Evolutionary conservation across 352 stramenopile species (phyloP).

Genomic region (Globisporangium splendens): DNA sequence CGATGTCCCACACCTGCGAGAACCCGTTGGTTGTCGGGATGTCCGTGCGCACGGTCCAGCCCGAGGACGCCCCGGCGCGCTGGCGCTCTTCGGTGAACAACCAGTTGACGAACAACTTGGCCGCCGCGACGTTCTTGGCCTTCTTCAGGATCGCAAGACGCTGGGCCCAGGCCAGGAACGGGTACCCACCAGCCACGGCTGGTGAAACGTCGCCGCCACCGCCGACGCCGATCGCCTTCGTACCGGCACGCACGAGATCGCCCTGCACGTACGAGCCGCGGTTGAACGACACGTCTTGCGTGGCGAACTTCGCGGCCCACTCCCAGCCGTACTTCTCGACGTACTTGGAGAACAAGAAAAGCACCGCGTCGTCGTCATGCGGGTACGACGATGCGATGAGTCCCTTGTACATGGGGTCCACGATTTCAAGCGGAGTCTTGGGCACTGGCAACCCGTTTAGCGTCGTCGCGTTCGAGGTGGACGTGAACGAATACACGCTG

Average conservation of each 20-base stretch:
- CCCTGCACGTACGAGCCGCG: constrained; percentile 28
- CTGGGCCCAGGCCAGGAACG: constrained; percentile 40
- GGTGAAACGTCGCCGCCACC: neutral
- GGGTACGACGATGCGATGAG: constrained; percentile 46
- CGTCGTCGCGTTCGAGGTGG: constrained; percentile 26
- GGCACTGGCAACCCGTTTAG: constrained; percentile 9
- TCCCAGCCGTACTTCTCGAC: too few relatives aligned
- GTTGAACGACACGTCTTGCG: constrained; percentile 33
- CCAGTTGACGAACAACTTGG: constrained; percentile 65
- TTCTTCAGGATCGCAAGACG: constrained; percentile 57
- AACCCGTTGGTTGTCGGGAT: constrained; percentile 23
- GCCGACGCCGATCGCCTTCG: constrained; percentile 30
- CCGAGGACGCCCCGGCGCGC: constrained; percentile 14
- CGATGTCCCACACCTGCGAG: constrained; percentile 29
- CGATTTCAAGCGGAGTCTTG: constrained; percentile 24
- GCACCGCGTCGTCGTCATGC: constrained; percentile 40
- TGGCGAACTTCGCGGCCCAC: constrained; percentile 37
- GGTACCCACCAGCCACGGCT: constrained; percentile 1
- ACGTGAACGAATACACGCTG: constrained; percentile 38
- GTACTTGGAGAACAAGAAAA: constrained; percentile 45
- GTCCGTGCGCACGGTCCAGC: constrained; percentile 32
- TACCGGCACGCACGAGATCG: constrained; percentile 20
- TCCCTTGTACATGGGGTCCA: constrained; percentile 27
- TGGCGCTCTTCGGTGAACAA: constrained; percentile 35
- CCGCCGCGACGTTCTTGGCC: constrained; percentile 40